These are phyloP conservation scores for Acanthamoeba royreba DNA, from an alignment of 208 protist species.

Conservation along the genomic window DNA sequence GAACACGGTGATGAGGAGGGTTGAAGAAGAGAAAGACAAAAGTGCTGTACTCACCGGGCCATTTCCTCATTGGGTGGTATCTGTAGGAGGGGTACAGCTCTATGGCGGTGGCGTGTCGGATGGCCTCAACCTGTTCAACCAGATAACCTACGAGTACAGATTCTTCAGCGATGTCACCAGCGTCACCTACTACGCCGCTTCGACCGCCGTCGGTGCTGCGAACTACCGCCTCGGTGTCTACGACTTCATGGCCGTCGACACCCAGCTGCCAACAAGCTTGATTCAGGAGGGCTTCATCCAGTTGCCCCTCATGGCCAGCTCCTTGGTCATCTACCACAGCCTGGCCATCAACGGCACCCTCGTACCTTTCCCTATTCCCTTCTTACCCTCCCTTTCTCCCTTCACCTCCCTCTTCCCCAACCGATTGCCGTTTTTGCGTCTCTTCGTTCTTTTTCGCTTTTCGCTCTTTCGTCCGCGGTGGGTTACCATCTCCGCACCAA, in stretches of 20 bases:
- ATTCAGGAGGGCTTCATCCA: background rate
- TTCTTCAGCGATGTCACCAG: background rate
- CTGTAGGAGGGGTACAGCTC: background rate
- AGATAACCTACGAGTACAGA: background rate
- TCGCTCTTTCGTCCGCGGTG: no score
- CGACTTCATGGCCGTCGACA: background rate
- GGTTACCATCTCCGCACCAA: no score
- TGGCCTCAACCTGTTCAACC: background rate
- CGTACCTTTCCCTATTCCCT: background rate
- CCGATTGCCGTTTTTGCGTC: no score
- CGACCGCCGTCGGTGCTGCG: background rate
- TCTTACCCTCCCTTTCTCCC: no score
- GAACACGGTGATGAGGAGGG: no score
- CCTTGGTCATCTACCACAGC: background rate
- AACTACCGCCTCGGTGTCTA: background rate
- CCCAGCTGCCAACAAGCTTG: background rate
- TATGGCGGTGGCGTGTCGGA: background rate
- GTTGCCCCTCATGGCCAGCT: background rate
- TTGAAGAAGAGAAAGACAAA: no score
- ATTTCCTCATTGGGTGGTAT: background rate
- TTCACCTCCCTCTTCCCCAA: no score
- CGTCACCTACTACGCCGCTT: background rate
- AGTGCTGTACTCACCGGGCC: no score
- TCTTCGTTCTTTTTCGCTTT: no score
- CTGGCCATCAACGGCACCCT: background rate